Base-by-base conservation (phyloP, 768 basidiomycete genomes). In the Panus rudis region DNA sequence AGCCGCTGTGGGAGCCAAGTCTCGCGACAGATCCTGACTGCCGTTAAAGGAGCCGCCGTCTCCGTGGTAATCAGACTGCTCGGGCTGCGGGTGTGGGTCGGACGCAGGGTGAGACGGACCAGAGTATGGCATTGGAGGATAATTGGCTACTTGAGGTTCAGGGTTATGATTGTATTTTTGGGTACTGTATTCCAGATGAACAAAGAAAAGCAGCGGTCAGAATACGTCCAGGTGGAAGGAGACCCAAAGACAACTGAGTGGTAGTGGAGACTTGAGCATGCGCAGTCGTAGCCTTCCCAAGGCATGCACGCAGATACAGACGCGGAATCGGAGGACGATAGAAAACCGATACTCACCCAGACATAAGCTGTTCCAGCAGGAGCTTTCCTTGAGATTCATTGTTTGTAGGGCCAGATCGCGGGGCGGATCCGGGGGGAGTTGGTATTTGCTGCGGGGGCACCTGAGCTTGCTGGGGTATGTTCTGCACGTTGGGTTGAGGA, bases 331-430 rank as follows among this genome's bases (percentile, higher is more conserved):
- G 48, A 16, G n/a, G 4, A 28, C n/a, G 13, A 45, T 37, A 24
- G 37, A 43, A 51, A 45, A 45, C 50, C 44, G 22, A 47, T 13
- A 70, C 82, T 65, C 58, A 90, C 87, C 84, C 81, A 44, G 79
- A 70, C 79, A 91, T 85, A 47, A 91, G 67, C 57, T 88, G 84
- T 51, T 91, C 87, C 47, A 91, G 63, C 52, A 90, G 60, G 47
- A 79, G 69, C 64, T 88, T 86, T 45, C 81, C 80, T 58, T 85
- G 83, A 0, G 75, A 62, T 48, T 86, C 82, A 52, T 72, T 58
- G 48, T 72, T 75, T 11, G 74, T 70, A 70, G 12, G 79, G 68
- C 55, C 78, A 63, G 49, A 73, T 69, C 14, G 75, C 72, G 54
- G 57, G 10, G 78, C 59, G 0, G 73, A 76, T 2, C 75, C 72